Base-by-base conservation (phyloP, 345 rosid genomes). In the Crucihimalaya himalaica region DNA sequence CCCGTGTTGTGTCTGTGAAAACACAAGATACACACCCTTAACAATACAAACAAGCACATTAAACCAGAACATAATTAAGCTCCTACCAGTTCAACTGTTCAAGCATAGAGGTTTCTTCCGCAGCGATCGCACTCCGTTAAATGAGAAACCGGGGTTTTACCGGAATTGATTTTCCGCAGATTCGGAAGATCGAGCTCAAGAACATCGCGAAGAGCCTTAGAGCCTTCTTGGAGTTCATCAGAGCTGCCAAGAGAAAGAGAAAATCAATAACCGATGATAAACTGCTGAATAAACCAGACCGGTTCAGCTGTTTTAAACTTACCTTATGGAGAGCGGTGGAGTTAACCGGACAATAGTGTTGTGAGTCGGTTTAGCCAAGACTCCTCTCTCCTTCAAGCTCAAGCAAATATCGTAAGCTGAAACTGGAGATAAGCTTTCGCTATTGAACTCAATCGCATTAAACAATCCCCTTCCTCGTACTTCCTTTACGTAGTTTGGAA, bases 321-420 rank as follows among this genome's bases (percentile, higher is more conserved):
- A 91, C 99, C 99, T 95, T 43, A 95, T 85, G 72, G 87, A 84
- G 62, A 95, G 96, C 21, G 99, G 97, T 56, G 99, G 97, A 67
- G 97, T 92, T 76, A 95, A 82, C 70, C 97, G 89, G 63, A 95
- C 97, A 65, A 95, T 88, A 10, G 93, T 85, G 54, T 86, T 80
- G 73, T 95, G 97, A 2, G 99, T 92, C 8, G 99, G 97, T 83
- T 95, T 95, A 48, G 97, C 97, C 37, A 95, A 96, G 47, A 95
- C 78, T 74, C 99, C 97, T 74, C 96, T 85, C 45, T 83, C 97
- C 84, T 89, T 93, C 89, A 93, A 77, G 85, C 85, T 89, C 56
- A 92, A 86, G 80, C 97, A 95, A 63, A 95, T 84, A 76, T 88
- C 97, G 48, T 84, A 95, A 52, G 99, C 97, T 37, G 99, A 89